phyloP scores from a whole-genome alignment of 495 filamentous ascomycete genomes.

The Hypomontagnella submonticulosa region DNA sequence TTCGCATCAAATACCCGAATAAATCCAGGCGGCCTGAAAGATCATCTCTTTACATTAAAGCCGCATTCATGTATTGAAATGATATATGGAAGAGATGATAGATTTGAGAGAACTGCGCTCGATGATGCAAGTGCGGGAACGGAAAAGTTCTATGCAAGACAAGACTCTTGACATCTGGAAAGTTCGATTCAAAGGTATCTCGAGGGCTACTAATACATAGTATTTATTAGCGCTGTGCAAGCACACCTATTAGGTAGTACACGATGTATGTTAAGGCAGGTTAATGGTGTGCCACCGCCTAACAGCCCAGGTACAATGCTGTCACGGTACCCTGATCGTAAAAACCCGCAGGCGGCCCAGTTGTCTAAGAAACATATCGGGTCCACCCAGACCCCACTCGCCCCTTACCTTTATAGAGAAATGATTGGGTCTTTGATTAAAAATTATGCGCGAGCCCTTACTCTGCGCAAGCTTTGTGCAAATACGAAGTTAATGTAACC shows the following conservation, averaged over 20 bases:
- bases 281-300: constrained; percentile 3
- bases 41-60: not conserved
- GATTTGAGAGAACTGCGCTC: too few relatives aligned
- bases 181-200: too few relatives aligned
- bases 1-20: constrained; percentile 11
- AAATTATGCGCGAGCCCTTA: constrained; percentile 40
- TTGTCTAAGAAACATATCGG: constrained; percentile 37
- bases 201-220: not conserved
- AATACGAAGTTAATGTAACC: constrained; percentile 46
- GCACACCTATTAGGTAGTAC: constrained; percentile 9
- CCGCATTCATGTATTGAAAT: not conserved
- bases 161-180: too few relatives aligned
- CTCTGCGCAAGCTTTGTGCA: constrained; percentile 41
- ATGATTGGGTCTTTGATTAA: constrained; percentile 44
- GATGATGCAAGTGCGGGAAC: too few relatives aligned
- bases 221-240: not conserved
- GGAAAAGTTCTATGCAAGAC: too few relatives aligned
- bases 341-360: constrained; percentile 17
- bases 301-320: constrained; percentile 16
- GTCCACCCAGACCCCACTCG: constrained; percentile 24
- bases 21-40: constrained; percentile 6
- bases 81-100: too few relatives aligned
- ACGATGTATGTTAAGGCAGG: not conserved
- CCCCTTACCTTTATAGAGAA: constrained; percentile 34
- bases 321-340: constrained; percentile 14